A percentile compares a stretch with the other conserved stretches of the same genome.
phyloP scores from a whole-genome alignment of 2,329 filamentous ascomycete genomes.

The Atkinsonella hypoxylon region DNA sequence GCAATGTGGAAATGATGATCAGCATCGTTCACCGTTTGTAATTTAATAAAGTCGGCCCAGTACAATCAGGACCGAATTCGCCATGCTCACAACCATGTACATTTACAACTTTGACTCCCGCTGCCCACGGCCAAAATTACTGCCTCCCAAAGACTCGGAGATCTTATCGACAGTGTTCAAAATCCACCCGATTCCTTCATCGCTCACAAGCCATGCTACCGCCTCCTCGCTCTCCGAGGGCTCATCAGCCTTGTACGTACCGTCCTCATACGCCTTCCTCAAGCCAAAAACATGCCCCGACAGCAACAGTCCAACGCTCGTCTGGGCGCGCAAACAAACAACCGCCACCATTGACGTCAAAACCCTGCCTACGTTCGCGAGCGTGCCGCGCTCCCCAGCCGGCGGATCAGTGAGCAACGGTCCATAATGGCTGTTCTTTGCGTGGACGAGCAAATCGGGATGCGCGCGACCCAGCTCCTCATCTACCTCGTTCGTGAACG shows the following conservation, averaged over 20 bases:
- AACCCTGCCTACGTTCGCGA: slow-evolving; percentile 49
- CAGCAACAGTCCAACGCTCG: slow-evolving; percentile 73
- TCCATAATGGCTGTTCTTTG: slow-evolving; percentile 63
- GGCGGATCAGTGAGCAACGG: slow-evolving; percentile 60
- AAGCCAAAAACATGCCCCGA: slow-evolving; percentile 71
- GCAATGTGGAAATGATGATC: no score
- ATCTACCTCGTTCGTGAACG: slow-evolving; percentile 60
- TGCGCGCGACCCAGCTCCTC: slow-evolving; percentile 62
- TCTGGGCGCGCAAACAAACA: slow-evolving; percentile 64
- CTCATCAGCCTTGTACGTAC: slow-evolving; percentile 30
- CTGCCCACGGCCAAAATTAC: slow-evolving; percentile 21
- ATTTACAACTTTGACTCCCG: slow-evolving; percentile 8
- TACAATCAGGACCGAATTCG: neutral
- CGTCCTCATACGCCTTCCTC: slow-evolving; percentile 63
- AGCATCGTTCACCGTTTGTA: no score
- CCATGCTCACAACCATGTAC: neutral
- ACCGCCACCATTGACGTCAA: slow-evolving; percentile 64
- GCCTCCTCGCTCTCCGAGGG: slow-evolving; percentile 22
- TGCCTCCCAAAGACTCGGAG: slow-evolving; percentile 31
- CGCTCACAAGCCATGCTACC: slow-evolving; percentile 28
- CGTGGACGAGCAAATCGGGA: slow-evolving; percentile 71
- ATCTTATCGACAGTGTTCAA: slow-evolving; percentile 32
- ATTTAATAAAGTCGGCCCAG: neutral
- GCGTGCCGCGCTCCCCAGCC: slow-evolving; percentile 23
- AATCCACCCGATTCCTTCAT: slow-evolving; percentile 37